Percentiles rank a stretch among this genome's conserved stretches.
Conservation (phyloP, 257 asterid genomes). For the Solanum verrucosum region DNA sequence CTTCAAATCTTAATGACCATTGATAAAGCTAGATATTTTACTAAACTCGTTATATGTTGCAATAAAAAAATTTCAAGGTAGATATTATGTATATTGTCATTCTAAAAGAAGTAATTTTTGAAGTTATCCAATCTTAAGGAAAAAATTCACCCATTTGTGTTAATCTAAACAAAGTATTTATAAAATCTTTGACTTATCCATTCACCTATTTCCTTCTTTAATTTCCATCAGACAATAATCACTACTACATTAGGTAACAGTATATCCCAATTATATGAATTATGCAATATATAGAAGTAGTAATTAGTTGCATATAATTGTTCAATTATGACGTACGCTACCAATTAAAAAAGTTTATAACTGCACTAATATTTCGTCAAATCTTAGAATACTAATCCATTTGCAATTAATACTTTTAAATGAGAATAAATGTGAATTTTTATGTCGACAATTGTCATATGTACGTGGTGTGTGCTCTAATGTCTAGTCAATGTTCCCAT, state of each 20-base stretch:
- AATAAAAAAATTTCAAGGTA: neutral
- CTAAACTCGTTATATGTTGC: neutral
- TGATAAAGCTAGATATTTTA: neutral
- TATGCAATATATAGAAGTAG: neutral
- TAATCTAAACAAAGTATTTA: neutral
- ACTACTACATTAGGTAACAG: neutral
- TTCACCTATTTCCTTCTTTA: neutral
- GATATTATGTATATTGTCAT: neutral
- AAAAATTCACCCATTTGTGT: neutral
- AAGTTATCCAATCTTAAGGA: neutral
- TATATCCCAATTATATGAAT: neutral
- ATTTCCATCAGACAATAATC: neutral
- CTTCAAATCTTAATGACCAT: neutral
- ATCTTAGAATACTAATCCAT: neutral
- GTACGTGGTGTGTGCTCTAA: neutral
- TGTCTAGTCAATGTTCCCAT: neutral
- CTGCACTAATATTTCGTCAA: neutral
- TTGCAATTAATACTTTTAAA: neutral
- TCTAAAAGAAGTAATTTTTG: neutral
- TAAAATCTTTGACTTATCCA: neutral
- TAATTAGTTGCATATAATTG: neutral
- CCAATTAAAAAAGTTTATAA: neutral
- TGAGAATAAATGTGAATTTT: neutral
- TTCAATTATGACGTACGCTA: neutral
- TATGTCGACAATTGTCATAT: neutral